Conservation (phyloP, 495 filamentous ascomycete species). For the Lepraria neglecta region DNA sequence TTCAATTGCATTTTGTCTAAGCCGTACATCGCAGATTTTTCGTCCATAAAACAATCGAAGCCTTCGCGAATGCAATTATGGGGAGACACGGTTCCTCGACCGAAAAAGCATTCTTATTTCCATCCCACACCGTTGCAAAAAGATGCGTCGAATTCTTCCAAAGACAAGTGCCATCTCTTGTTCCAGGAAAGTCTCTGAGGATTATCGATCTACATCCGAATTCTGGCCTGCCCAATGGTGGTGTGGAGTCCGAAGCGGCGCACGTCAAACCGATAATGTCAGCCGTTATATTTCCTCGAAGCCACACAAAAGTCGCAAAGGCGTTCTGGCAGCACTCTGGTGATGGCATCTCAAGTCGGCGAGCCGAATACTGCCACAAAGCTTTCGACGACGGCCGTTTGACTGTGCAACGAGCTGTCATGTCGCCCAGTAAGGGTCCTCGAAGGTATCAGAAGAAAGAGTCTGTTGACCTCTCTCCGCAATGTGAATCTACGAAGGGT, state of each 20-base stretch:
- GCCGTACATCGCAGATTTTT: slow-evolving; percentile 61
- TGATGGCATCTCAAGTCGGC: slow-evolving; percentile 87
- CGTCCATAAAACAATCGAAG: slow-evolving; percentile 75
- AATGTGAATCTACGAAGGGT: slow-evolving; percentile 14
- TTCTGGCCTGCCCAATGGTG: slow-evolving; percentile 32
- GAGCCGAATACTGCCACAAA: slow-evolving; percentile 78
- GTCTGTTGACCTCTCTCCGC: slow-evolving; percentile 40
- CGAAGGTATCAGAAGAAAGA: slow-evolving; percentile 61
- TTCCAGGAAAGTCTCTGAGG: slow-evolving; percentile 41
- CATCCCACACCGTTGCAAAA: slow-evolving; percentile 57
- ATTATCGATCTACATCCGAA: slow-evolving; percentile 59
- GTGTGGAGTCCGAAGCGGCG: slow-evolving; percentile 16
- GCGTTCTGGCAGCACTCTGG: slow-evolving; percentile 95
- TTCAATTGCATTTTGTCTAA: neutral
- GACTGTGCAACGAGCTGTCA: slow-evolving; percentile 20
- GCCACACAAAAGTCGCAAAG: slow-evolving; percentile 65
- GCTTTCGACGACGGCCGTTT: slow-evolving; percentile 67
- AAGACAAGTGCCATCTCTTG: slow-evolving; percentile 44
- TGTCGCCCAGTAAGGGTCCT: slow-evolving; percentile 49
- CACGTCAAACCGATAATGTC: slow-evolving; percentile 44
- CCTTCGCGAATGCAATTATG: slow-evolving; percentile 64
- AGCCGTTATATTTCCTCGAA: slow-evolving; percentile 63
- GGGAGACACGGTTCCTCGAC: slow-evolving; percentile 51
- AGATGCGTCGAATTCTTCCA: slow-evolving; percentile 68
- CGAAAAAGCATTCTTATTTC: slow-evolving; percentile 74